Conservation (phyloP, 2,329 filamentous ascomycete species). For the Alternaria atra region DNA sequence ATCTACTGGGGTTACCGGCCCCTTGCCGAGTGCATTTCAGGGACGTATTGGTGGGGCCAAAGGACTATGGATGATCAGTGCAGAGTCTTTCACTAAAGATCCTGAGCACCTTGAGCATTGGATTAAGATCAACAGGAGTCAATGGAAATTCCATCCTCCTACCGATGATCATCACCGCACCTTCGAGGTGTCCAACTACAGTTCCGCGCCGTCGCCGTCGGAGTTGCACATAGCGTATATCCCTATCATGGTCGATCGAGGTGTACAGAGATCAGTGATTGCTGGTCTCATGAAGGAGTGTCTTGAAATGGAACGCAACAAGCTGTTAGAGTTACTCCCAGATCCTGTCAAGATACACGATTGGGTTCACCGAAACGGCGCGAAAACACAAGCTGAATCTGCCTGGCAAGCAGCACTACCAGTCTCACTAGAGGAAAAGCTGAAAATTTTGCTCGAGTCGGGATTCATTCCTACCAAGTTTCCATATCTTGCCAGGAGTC, state of each 20-base stretch:
- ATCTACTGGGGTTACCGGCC: constrained; percentile 66
- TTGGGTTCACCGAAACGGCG: constrained; percentile 51
- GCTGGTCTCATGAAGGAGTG: constrained; percentile 60
- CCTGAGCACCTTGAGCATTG: constrained; percentile 59
- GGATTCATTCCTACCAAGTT: constrained; percentile 66
- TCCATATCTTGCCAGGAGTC: constrained; percentile 59
- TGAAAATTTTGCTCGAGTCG: constrained; percentile 46
- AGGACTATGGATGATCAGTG: constrained; percentile 75
- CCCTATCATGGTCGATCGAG: constrained; percentile 70
- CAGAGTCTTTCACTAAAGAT: constrained; percentile 55
- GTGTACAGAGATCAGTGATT: constrained; percentile 59
- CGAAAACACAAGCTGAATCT: constrained; percentile 39
- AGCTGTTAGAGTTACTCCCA: constrained; percentile 62
- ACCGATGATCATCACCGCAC: constrained; percentile 66
- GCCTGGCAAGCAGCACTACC: constrained; percentile 41
- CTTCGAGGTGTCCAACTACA: constrained; percentile 68
- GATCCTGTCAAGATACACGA: constrained; percentile 64
- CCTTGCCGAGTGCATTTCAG: constrained; percentile 72
- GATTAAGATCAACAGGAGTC: constrained; percentile 73
- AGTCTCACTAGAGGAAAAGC: constrained; percentile 30
- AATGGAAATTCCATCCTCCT: constrained; percentile 69
- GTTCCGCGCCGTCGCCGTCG: constrained; percentile 60
- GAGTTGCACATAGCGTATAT: constrained; percentile 74
- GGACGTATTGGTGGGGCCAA: constrained; percentile 77
- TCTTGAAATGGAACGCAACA: constrained; percentile 62